A percentile compares a stretch with the other conserved stretches of the same genome.
Evolutionary conservation across 108 stramenopile genomes (phyloP).

Genomic region (Seminavis robusta): DNA sequence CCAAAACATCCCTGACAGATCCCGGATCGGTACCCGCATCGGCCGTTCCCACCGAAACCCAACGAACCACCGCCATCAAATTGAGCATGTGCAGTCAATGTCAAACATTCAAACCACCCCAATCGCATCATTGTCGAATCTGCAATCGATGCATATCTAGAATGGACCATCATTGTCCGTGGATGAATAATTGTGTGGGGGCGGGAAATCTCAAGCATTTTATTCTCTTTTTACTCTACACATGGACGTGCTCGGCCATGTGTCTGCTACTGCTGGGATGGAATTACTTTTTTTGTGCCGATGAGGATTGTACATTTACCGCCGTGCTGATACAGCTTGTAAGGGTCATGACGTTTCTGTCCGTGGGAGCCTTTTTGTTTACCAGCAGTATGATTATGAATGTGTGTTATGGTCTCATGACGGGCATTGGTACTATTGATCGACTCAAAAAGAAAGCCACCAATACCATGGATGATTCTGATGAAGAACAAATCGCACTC

Average conservation of each 20-base stretch:
- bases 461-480: slow-evolving; percentile 59
- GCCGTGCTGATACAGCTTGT: slow-evolving; percentile 72
- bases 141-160: slow-evolving; percentile 95
- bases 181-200: slow-evolving; percentile 98
- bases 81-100: slow-evolving; percentile 91
- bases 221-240: slow-evolving; percentile 92
- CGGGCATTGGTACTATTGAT: slow-evolving; percentile 92
- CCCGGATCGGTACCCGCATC: slow-evolving; percentile 89
- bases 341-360: slow-evolving; percentile 78
- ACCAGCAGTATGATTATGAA: slow-evolving; percentile 88
- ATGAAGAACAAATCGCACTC: slow-evolving; percentile 79
- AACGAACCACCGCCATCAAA: slow-evolving; percentile 50
- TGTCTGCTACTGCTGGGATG: slow-evolving; percentile 76
- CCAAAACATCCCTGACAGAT: slow-evolving; percentile 93
- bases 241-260: slow-evolving; percentile 82
- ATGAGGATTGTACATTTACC: slow-evolving; percentile 75
- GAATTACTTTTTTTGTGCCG: slow-evolving; percentile 87
- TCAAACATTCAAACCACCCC: slow-evolving; percentile 95
- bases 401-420: slow-evolving; percentile 84
- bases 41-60: slow-evolving; percentile 79
- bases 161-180: slow-evolving; percentile 74
- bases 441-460: slow-evolving; percentile 87
- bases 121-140: slow-evolving; percentile 97
- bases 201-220: slow-evolving; percentile 93
- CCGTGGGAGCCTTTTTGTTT: slow-evolving; percentile 80